Evolutionary conservation across 2,329 filamentous ascomycete genomes (phyloP).

Genomic region (Alternaria panax): DNA sequence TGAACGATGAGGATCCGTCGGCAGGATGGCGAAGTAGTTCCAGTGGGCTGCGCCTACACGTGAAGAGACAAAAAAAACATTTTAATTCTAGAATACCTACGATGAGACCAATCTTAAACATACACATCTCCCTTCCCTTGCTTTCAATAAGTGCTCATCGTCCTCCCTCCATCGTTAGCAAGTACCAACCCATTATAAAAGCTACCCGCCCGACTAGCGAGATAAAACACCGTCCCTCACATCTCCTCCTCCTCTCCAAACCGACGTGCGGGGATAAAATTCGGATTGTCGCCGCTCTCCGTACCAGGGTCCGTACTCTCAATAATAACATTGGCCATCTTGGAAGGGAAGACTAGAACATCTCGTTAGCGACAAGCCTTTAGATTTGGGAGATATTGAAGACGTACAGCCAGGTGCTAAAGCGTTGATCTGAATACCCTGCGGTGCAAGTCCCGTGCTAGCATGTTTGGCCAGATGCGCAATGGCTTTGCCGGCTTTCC

Average conservation of each 20-base stretch:
- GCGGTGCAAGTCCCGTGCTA: conserved; percentile 49
- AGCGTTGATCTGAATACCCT: conserved; percentile 57
- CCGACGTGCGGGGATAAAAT: conserved; percentile 30
- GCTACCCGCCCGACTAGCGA: conserved; percentile 53
- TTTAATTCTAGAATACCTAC: too few relatives aligned
- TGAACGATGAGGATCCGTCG: not conserved
- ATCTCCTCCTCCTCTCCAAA: conserved; percentile 53
- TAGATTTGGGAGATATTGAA: not conserved
- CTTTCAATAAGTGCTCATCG: conserved; percentile 16
- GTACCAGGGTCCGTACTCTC: conserved; percentile 2
- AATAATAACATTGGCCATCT: conserved; percentile 16
- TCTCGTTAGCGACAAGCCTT: not conserved
- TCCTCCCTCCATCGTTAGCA: conserved; percentile 22
- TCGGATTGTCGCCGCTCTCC: conserved; percentile 6
- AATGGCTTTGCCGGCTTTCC: not conserved
- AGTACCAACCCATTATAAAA: conserved; percentile 34
- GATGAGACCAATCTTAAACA: too few relatives aligned
- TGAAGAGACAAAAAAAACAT: too few relatives aligned
- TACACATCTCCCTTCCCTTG: not conserved
- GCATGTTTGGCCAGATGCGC: conserved; percentile 56
- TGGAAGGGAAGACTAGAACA: conserved; percentile 20
- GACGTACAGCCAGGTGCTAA: conserved; percentile 54
- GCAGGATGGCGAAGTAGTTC: too few relatives aligned
- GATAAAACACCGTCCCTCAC: conserved; percentile 53
- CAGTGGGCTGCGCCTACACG: too few relatives aligned